Base-by-base conservation (phyloP, 352 stramenopile species). In the Phytopythium boreale region DNA sequence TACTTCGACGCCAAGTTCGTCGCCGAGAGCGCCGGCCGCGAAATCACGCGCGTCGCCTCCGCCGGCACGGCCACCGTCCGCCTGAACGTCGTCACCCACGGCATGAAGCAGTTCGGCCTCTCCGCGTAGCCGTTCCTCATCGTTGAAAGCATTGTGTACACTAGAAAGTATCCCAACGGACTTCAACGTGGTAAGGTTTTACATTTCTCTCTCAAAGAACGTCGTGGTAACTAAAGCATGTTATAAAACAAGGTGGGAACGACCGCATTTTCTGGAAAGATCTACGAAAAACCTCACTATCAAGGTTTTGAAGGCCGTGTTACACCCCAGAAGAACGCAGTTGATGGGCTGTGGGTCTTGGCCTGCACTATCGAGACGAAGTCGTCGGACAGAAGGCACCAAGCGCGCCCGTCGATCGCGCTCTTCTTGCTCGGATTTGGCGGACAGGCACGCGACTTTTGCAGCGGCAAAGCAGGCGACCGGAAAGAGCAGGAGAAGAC, bases 1-100 rank as follows among this genome's bases (percentile, higher is more conserved):
- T 98, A 97, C 73, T 97, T 94, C 53, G 84, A 93, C 65, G 77
- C 83, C 17, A 92, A 88, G 51, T 94, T 94, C 62, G 65, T 93
- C 44, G 70, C 87, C 3, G 74, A 93, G 66, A 87, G 77, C 56
- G 70, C 86, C 41, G 86, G 84, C 4, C 79, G 85, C 11, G 84
- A 93, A 47, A 68, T 89, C 29, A 89, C 79, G 12, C 76, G 82
- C n/a, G 80, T 90, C 56, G 78, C 72, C 11, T 90, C 79, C 24
- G 71, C 72, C 31, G 79, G 79, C 39, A 75, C 77, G 56, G 75
- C 87, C 10, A 74, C 71, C 27, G 72, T 95, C 24, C 62, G 69
- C 11, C 57, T 95, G 29, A 92, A 96, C 65, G 66, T 92, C n/a
- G 67, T 75, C 14, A 88, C 77, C 19, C 69, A 72, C 19, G 79